Evolutionary conservation across 164 flowering plant species (phyloP).

Genomic region (Litsea cubeba): DNA sequence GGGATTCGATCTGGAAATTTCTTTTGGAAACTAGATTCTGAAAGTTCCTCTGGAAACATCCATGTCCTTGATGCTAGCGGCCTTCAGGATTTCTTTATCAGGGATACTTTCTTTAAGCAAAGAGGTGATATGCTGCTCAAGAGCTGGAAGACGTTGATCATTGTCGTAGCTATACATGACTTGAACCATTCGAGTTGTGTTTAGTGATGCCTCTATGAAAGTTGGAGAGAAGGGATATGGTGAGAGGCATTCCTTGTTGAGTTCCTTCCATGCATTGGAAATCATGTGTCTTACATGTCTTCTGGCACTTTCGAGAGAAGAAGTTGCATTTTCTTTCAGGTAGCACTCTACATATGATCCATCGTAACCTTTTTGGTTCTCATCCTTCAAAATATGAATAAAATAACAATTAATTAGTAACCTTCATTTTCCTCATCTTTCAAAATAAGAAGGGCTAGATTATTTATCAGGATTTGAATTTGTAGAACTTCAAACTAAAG

Average conservation of each 20-base stretch:
- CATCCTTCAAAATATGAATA: slow-evolving; percentile 33
- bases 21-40: too few relatives aligned
- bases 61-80: too few relatives aligned
- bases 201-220: slow-evolving; percentile 33
- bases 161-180: slow-evolving; percentile 45
- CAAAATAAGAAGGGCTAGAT: too few relatives aligned
- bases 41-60: too few relatives aligned
- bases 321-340: slow-evolving; percentile 27
- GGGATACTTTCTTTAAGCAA: slow-evolving; percentile 7
- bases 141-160: slow-evolving; percentile 30
- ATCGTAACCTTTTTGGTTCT: slow-evolving; percentile 50
- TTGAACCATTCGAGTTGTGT: slow-evolving; percentile 47
- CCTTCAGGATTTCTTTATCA: background rate
- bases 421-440: too few relatives aligned
- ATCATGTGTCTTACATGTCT: slow-evolving; percentile 28
- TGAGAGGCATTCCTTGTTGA: slow-evolving; percentile 40
- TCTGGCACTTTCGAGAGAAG: slow-evolving; percentile 18
- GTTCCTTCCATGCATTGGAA: slow-evolving; percentile 42
- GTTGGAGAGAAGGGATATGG: slow-evolving; percentile 29
- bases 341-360: slow-evolving; percentile 51
- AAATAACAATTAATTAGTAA: too few relatives aligned
- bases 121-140: slow-evolving; percentile 24
- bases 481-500: too few relatives aligned
- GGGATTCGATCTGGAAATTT: too few relatives aligned
- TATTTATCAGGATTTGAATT: too few relatives aligned